A percentile compares a stretch with the other conserved stretches of the same genome.
Evolutionary conservation across 2,329 filamentous ascomycete genomes (phyloP).

Genomic region (Penicillium sp.): DNA sequence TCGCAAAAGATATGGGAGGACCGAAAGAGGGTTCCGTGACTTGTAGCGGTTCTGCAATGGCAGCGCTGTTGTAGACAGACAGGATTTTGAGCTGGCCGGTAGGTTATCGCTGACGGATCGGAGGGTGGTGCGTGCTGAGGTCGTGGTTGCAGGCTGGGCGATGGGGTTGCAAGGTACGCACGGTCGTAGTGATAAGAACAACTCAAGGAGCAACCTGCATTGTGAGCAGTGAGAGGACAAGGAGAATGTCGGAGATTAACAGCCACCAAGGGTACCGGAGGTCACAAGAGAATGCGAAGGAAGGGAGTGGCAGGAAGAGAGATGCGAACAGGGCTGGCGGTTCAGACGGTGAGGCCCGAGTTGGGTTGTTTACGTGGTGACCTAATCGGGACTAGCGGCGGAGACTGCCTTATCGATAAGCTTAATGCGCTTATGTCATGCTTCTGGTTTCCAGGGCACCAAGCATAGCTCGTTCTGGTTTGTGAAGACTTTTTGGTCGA

Average conservation of each 20-base stretch:
- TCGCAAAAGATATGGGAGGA: slow-evolving; percentile 2
- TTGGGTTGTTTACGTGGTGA: slow-evolving; percentile 41
- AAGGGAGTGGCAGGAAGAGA: slow-evolving; percentile 12
- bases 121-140: neutral
- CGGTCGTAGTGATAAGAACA: slow-evolving; percentile 11
- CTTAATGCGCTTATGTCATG: slow-evolving; percentile 33
- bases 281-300: slow-evolving; percentile 6
- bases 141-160: slow-evolving; percentile 1
- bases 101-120: neutral
- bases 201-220: slow-evolving; percentile 17
- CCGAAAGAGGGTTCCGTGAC: neutral
- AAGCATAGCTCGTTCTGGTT: neutral
- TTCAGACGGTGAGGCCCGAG: slow-evolving; percentile 40
- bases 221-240: slow-evolving; percentile 7
- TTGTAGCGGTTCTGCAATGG: neutral
- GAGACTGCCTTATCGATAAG: slow-evolving; percentile 43
- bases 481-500: neutral
- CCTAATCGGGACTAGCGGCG: slow-evolving; percentile 38
- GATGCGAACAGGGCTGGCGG: slow-evolving; percentile 12
- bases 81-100: neutral
- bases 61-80: neutral
- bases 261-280: slow-evolving; percentile 4
- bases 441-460: slow-evolving; percentile 17
- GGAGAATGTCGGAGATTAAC: slow-evolving; percentile 4
- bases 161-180: slow-evolving; percentile 17